phyloP scores from a whole-genome alignment of 2,329 filamentous ascomycete genomes.

The Knufia fluminis region DNA sequence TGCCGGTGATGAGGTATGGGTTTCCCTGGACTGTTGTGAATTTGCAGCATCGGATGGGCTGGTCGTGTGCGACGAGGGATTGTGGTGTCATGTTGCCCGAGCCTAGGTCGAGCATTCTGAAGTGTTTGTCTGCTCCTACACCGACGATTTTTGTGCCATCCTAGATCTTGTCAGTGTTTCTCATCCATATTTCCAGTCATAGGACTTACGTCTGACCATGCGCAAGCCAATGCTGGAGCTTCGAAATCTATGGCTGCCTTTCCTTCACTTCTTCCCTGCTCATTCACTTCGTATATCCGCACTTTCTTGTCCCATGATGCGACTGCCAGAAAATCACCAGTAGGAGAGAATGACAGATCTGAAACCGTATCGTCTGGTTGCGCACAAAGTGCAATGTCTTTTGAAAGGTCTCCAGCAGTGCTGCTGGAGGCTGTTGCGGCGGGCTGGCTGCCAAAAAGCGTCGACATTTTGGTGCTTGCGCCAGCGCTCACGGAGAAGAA shows the following conservation, averaged over 20 bases:
- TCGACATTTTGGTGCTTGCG: conserved; percentile 46
- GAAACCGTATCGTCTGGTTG: conserved; percentile 86
- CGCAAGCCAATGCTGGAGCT: conserved; percentile 46
- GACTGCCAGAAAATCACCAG: conserved; percentile 73
- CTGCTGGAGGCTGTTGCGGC: conserved; percentile 47
- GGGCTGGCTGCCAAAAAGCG: conserved; percentile 46
- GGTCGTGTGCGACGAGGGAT: conserved; percentile 67
- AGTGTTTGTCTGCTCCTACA: conserved; percentile 81
- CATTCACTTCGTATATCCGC: conserved; percentile 85
- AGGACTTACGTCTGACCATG: conserved; percentile 72
- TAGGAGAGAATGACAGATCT: conserved; percentile 71
- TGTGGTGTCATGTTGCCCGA: conserved; percentile 41
- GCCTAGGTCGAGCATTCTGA: conserved; percentile 75
- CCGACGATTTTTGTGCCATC: conserved; percentile 85
- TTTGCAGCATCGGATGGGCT: conserved; percentile 65
- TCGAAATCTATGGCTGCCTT: conserved; percentile 80
- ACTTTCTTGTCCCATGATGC: conserved; percentile 97
- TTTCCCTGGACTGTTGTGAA: conserved; percentile 64
- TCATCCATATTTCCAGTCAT: neutral
- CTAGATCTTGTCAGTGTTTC: conserved; percentile 38
- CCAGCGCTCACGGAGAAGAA: neutral
- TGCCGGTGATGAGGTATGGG: conserved; percentile 80
- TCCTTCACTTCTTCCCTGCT: conserved; percentile 67
- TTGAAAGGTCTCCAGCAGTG: conserved; percentile 81
- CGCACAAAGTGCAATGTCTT: conserved; percentile 69